Evolutionary conservation across 2,329 filamentous ascomycete genomes (phyloP).

Genomic region (Biscogniauxia marginata): DNA sequence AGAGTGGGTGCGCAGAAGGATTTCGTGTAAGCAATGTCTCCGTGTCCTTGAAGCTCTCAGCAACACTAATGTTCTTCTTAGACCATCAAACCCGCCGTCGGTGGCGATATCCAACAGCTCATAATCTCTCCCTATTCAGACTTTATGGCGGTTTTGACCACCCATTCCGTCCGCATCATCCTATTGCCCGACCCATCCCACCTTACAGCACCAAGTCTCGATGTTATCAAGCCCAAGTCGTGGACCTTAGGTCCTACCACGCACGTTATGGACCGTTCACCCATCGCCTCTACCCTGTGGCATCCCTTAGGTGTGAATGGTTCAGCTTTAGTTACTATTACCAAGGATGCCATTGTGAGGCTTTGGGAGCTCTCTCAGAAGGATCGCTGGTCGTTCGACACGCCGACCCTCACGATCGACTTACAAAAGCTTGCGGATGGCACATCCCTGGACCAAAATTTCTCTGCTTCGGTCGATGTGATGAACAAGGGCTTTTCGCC

Average conservation of each 20-base stretch:
- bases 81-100: conserved; percentile 75
- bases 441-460: conserved; percentile 76
- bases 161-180: conserved; percentile 84
- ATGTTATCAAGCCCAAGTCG: conserved; percentile 75
- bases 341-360: conserved; percentile 81
- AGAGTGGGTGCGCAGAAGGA: conserved; percentile 35
- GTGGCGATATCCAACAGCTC: conserved; percentile 81
- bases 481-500: conserved; percentile 83
- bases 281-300: conserved; percentile 82
- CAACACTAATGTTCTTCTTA: conserved; percentile 34
- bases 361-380: conserved; percentile 86
- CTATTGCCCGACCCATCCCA: conserved; percentile 80
- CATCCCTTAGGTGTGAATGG: conserved; percentile 85
- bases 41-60: neutral
- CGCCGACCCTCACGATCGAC: conserved; percentile 80
- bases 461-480: conserved; percentile 70
- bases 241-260: conserved; percentile 91
- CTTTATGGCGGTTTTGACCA: conserved; percentile 81
- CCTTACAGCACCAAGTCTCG: conserved; percentile 65
- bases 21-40: conserved; percentile 45
- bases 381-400: conserved; percentile 84
- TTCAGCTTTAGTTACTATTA: conserved; percentile 82
- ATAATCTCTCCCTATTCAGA: conserved; percentile 78
- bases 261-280: conserved; percentile 82
- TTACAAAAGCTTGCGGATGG: conserved; percentile 86